These are phyloP conservation scores for Phyllosticta paracitricarpa DNA, from an alignment of 2,329 filamentous ascomycete species.

Conservation along the genomic window DNA sequence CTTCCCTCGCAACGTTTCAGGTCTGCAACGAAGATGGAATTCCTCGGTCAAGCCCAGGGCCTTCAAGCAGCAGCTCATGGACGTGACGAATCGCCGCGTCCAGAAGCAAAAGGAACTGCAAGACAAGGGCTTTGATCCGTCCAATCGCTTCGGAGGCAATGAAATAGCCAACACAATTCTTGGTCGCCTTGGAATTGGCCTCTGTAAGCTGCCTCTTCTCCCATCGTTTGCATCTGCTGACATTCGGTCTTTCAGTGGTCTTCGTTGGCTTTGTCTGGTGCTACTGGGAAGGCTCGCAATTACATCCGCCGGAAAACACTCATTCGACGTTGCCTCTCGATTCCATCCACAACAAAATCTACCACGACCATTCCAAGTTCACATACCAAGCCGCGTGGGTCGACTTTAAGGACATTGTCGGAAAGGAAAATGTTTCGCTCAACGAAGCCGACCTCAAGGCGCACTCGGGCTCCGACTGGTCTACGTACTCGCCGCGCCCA, in stretches of 20 bases:
- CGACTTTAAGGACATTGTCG: constrained; percentile 52
- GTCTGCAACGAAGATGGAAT: background rate
- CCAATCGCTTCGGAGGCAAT: background rate
- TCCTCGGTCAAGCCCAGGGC: background rate
- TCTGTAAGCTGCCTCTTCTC: background rate
- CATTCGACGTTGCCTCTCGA: constrained; percentile 50
- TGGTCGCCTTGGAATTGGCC: background rate
- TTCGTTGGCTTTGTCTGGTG: constrained; percentile 41
- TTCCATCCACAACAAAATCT: constrained; percentile 34
- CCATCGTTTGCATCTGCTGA: background rate
- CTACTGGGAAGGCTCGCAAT: constrained; percentile 46
- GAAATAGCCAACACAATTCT: background rate
- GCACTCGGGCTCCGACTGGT: constrained; percentile 55
- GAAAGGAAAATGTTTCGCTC: constrained; percentile 54
- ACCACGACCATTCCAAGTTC: constrained; percentile 46
- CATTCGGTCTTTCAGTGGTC: constrained; percentile 33
- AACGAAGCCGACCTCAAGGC: constrained; percentile 42
- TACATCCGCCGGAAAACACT: constrained; percentile 35
- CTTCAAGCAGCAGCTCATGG: background rate
- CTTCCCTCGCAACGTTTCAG: background rate
- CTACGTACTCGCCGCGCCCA: constrained; percentile 38
- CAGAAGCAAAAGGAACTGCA: background rate
- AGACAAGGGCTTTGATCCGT: background rate
- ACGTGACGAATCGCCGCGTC: background rate
- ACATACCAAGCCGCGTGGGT: constrained; percentile 56